Evolutionary conservation across 148 eudicot species (phyloP).

Genomic region (Camellia sinensis): DNA sequence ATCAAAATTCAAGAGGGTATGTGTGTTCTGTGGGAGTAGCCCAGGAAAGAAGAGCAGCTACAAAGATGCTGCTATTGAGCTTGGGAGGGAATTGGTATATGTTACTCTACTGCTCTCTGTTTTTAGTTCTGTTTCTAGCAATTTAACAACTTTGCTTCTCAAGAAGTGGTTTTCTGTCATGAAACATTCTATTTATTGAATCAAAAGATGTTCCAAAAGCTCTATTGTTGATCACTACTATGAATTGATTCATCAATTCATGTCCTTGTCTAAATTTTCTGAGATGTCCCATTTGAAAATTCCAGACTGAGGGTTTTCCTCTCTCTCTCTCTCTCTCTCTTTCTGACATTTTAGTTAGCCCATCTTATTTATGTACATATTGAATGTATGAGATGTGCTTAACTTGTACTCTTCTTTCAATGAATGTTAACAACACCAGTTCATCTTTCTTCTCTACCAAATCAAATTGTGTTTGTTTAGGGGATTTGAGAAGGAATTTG

Average conservation of each 20-base stretch:
- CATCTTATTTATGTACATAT: background rate
- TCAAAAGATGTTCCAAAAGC: background rate
- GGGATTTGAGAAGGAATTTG: no score
- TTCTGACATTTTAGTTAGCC: no score
- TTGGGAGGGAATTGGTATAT: constrained; percentile 39
- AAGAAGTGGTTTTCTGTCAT: no score
- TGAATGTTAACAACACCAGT: no score
- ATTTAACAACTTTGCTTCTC: no score
- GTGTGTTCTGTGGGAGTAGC: constrained; percentile 50
- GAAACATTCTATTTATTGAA: background rate
- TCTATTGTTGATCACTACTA: background rate
- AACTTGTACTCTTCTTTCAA: background rate
- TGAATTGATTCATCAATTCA: no score
- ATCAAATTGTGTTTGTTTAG: no score
- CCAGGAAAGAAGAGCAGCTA: constrained; percentile 43
- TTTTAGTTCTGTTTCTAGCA: background rate
- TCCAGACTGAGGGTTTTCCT: background rate
- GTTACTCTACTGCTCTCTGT: background rate
- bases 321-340: constrained; percentile 12
- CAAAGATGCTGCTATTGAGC: constrained; percentile 40
- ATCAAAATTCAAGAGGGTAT: constrained; percentile 37
- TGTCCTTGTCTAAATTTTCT: no score
- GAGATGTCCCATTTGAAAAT: background rate
- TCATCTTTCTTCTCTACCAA: no score
- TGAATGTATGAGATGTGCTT: background rate